Evolutionary conservation across 176 grass and related monocot species (phyloP), one percentile per base, ranked within the genome.

Genomic region (Oryza coarctata): DNA sequence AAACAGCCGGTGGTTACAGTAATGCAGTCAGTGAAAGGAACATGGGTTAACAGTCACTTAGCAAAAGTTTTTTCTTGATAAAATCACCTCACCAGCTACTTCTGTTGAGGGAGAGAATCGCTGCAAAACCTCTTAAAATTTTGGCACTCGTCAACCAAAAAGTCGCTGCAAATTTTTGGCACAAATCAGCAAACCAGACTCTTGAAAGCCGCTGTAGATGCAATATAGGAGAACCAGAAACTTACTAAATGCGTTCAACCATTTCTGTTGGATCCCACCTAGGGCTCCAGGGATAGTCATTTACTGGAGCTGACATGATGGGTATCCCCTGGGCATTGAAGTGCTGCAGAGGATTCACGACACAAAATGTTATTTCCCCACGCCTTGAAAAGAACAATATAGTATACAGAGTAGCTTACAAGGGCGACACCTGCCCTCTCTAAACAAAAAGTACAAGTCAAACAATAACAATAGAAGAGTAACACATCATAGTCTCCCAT

Each of bases 231-330:
- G 58, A 17, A 87, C 79, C 36, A 27, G 38, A 38, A 28, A 83
- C 95, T 95, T 88, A 98, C 95, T 78, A 93, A 66, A 98, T 93
- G n/a, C 92, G 90, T 29, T 95, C 92, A 47, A 83, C 92, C 92
- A 93, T 98, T 70, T 87, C 34, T 20, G 44, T 1, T 13, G 52
- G 4, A 75, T 95, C 90, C 95, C 95, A 98, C 89, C 92, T 98
- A 61, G 92, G 95, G 80, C 95, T 95, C 95, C 95, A 98, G 27
- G 95, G 95, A 79, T 98, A 98, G 66, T 91, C 93, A 84, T 90
- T 95, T 84, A 88, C 80, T 3, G 85, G 88, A 71, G 84, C 52
- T 55, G 90, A 98, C 4, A 61, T 83, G 58, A 91, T 91, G 47
- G 92, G 95, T 71, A 61, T 31, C 25, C 92, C 86, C 58, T 90